These are phyloP conservation scores for Erythrobasidium hasegawianum DNA, from an alignment of 1,284 basidiomycete genomes.

Conservation along the genomic window DNA sequence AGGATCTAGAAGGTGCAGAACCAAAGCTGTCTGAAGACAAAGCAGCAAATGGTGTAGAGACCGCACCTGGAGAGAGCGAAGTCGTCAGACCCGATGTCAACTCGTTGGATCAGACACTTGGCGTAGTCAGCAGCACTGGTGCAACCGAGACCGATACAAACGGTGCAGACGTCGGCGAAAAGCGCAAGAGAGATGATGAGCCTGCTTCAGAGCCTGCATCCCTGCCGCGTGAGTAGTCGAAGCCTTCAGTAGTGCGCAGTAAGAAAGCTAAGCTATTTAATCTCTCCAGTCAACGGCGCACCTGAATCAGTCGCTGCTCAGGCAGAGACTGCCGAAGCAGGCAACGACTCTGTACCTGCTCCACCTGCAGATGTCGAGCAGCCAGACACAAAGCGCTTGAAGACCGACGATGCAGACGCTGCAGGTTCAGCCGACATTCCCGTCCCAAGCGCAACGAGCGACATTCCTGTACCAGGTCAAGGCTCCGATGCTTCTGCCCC, in stretches of 20 bases:
- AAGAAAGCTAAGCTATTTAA: background rate
- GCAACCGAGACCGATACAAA: background rate
- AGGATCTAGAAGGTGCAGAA: constrained; percentile 21
- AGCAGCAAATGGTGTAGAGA: constrained; percentile 7
- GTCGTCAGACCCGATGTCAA: constrained; percentile 20
- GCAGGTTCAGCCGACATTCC: constrained; percentile 12
- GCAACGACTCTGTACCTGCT: constrained; percentile 21
- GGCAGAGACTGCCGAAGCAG: background rate
- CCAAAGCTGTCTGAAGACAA: constrained; percentile 10
- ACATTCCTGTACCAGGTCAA: constrained; percentile 3
- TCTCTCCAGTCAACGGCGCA: background rate
- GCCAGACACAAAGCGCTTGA: constrained; percentile 21
- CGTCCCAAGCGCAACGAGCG: constrained; percentile 1
- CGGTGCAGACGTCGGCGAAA: constrained; percentile 1
- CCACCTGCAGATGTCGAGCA: constrained; percentile 17
- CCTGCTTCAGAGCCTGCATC: constrained; percentile 6
- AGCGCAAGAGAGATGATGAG: constrained; percentile 28
- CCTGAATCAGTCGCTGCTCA: constrained; percentile 17
- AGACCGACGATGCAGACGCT: constrained; percentile 2
- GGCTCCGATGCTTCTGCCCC: too few species aligned
- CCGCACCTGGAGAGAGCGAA: constrained; percentile 2
- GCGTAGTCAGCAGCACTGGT: constrained; percentile 18
- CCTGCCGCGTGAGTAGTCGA: constrained; percentile 4
- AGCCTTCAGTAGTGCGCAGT: background rate
- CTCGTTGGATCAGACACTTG: constrained; percentile 25